These are phyloP conservation scores for Collybia mongolica DNA, from an alignment of 768 basidiomycete genomes.

Conservation along the genomic window DNA sequence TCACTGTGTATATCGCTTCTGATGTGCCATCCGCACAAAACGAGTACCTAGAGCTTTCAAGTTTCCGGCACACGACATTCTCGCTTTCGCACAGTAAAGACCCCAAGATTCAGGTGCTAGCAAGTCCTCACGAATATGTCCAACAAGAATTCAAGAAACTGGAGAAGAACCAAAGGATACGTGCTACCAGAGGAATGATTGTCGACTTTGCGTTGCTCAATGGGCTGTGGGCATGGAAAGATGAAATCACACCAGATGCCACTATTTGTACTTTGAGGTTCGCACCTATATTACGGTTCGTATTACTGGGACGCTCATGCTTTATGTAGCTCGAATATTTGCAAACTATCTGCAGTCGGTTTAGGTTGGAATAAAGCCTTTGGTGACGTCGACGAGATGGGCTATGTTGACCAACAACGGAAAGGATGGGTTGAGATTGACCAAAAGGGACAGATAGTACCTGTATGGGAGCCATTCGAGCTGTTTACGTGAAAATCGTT, in stretches of 20 bases:
- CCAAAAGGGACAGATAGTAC: slow-evolving; percentile 49
- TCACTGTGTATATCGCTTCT: slow-evolving; percentile 58
- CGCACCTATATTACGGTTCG: slow-evolving; percentile 8
- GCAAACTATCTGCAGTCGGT: slow-evolving; percentile 56
- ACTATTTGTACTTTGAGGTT: slow-evolving; percentile 61
- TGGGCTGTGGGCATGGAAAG: slow-evolving; percentile 54
- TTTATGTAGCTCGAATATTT: slow-evolving; percentile 54
- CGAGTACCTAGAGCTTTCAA: slow-evolving; percentile 41
- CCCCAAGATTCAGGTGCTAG: slow-evolving; percentile 42
- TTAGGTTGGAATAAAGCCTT: slow-evolving; percentile 67
- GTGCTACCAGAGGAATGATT: slow-evolving; percentile 61
- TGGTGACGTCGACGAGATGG: slow-evolving; percentile 46
- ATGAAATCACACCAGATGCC: slow-evolving; percentile 47
- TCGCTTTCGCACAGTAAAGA: slow-evolving; percentile 43
- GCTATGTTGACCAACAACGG: slow-evolving; percentile 40
- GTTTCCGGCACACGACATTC: slow-evolving; percentile 34
- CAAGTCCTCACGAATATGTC: slow-evolving; percentile 51
- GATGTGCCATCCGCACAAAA: slow-evolving; percentile 48
- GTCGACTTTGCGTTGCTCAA: slow-evolving; percentile 68
- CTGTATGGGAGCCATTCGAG: slow-evolving; percentile 60
- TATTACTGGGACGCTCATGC: not conserved
- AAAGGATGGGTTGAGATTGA: slow-evolving; percentile 71
- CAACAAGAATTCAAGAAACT: slow-evolving; percentile 50
- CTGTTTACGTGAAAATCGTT: slow-evolving; percentile 33
- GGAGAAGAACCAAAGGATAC: slow-evolving; percentile 36